Base-by-base conservation (phyloP, 169 alveolate species). In the Fabrea salina region DNA sequence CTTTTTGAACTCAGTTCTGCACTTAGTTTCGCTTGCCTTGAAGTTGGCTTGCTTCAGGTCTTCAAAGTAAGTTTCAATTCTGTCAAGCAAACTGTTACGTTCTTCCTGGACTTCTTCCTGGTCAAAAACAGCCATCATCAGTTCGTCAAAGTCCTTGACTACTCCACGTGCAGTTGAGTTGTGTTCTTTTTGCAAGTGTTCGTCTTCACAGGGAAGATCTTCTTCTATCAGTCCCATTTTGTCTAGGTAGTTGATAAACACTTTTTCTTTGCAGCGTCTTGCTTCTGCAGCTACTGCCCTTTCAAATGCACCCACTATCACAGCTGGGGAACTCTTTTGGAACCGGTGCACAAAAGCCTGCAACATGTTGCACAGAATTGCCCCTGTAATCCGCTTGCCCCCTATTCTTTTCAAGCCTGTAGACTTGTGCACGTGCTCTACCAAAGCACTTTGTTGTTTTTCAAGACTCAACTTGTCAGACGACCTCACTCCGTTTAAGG, bases 61-160 rank as follows among this genome's bases (percentile, higher is more conserved):
- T 37, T 30, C 75, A 35, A 16, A 61, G 37, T 61, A 61, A 61
- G 75, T 11, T 1, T 61, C 56, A 61, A 61, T 4, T 25, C 75
- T 25, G 8, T 61, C 75, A 35, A 61, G 16, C 11, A 61, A 32
- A 61, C 56, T 33, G 1, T 11, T 61, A 13, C 75, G 11, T 61
- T 61, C 75, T 33, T 61, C 75, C 27, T 61, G 75, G 54, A 61
- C 75, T 37, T 61, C 75, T 37, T 61, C 75, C 27, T 61, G 54
- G 27, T 61, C 75, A 0, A 61, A 13, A 11, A 33, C 47, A 11
- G 13, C 56, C 56, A 33, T 22, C 54, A 61, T 33, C 54, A 33
- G 13, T 3, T 16, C n/a, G 25, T 61, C 75, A 35, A 61, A 61
- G 16, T 61, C 56, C 27, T 61, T 37, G 11, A 61, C 2, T 1